phyloP scores from a whole-genome alignment of 179 eudicot species.

The Drosera spatulata region DNA sequence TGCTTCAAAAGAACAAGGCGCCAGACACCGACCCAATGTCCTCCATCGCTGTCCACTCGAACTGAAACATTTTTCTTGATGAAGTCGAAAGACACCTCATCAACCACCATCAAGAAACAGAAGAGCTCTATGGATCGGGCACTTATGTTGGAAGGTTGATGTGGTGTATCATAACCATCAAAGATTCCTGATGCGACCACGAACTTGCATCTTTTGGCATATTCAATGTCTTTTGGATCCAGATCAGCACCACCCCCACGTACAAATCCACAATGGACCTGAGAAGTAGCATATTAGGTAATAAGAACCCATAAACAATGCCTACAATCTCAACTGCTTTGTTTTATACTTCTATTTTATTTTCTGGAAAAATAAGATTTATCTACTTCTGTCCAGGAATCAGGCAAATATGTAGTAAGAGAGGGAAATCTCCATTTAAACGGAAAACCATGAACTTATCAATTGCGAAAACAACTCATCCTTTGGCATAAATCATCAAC shows the following conservation, averaged over 20 bases:
- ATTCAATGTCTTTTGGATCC: conserved; percentile 56
- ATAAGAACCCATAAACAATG: neutral
- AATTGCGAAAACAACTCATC: too few relatives aligned
- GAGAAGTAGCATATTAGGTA: conserved; percentile 6
- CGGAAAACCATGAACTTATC: too few relatives aligned
- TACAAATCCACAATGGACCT: conserved; percentile 97
- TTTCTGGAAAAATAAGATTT: too few relatives aligned
- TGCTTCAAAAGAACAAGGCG: conserved; percentile 72
- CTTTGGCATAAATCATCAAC: neutral
- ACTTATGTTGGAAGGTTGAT: conserved; percentile 86
- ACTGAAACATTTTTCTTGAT: conserved; percentile 67
- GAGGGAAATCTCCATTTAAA: too few relatives aligned
- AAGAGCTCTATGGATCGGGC: conserved; percentile 64
- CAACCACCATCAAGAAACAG: conserved; percentile 96
- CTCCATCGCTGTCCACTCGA: conserved; percentile 61
- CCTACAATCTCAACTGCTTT: too few relatives aligned
- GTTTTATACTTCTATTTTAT: too few relatives aligned
- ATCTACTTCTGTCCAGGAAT: too few relatives aligned
- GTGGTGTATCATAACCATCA: conserved; percentile 93
- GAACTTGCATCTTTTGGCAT: conserved; percentile 72
- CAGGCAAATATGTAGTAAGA: too few relatives aligned
- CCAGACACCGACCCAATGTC: conserved; percentile 97
- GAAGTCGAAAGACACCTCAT: conserved; percentile 71
- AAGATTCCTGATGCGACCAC: conserved; percentile 96
- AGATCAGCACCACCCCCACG: conserved; percentile 87